These are phyloP conservation scores for Fusarium veterinarium DNA, from an alignment of 2,329 filamentous ascomycete genomes.

Conservation along the genomic window DNA sequence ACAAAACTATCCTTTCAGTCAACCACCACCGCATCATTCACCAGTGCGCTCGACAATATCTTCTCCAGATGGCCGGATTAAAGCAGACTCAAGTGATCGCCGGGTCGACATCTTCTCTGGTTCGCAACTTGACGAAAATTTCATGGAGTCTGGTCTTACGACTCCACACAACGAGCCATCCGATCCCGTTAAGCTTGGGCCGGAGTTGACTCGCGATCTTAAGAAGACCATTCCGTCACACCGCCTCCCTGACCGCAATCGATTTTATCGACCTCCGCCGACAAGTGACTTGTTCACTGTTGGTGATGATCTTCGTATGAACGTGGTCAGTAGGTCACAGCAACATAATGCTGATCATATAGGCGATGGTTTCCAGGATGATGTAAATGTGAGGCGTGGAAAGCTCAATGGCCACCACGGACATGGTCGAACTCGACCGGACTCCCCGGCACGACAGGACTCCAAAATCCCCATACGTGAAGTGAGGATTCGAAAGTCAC, in stretches of 20 bases:
- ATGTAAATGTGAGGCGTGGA: constrained; percentile 25
- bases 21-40: constrained; percentile 41
- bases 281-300: constrained; percentile 42
- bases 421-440: constrained; percentile 32
- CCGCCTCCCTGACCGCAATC: constrained; percentile 19
- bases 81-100: constrained; percentile 25
- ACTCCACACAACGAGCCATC: constrained; percentile 51
- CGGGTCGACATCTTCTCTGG: constrained; percentile 50
- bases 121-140: constrained; percentile 54
- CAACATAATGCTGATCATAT: constrained; percentile 44
- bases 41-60: constrained; percentile 33
- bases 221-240: constrained; percentile 36
- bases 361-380: constrained; percentile 50
- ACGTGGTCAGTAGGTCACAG: constrained; percentile 46
- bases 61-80: constrained; percentile 36
- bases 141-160: constrained; percentile 54
- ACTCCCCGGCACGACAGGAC: constrained; percentile 43
- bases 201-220: constrained; percentile 42
- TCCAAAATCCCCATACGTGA: constrained; percentile 56
- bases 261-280: constrained; percentile 19
- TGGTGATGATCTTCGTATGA: constrained; percentile 53
- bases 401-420: constrained; percentile 32
- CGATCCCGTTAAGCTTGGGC: constrained; percentile 36
- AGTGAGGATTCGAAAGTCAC: constrained; percentile 44
- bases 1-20: constrained; percentile 39